Conservation (phyloP, 768 basidiomycete species). For the Asterophora lycoperdoides region DNA sequence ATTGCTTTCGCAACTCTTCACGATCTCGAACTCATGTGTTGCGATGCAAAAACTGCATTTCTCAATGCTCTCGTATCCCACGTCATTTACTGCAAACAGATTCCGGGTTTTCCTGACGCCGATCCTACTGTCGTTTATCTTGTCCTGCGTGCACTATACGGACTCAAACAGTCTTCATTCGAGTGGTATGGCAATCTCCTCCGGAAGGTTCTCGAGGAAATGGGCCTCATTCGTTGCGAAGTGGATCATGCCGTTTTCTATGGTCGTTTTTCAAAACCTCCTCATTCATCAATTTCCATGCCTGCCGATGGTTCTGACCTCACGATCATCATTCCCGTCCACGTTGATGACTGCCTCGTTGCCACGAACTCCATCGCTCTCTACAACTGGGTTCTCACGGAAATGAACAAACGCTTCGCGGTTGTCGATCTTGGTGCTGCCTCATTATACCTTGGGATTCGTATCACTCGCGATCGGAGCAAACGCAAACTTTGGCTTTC, state of each 20-base stretch:
- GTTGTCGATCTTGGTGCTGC: conserved; percentile 2
- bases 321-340: conserved; percentile 18
- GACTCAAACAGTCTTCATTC: too few species aligned
- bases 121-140: too few species aligned
- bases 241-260: conserved; percentile 26
- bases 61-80: too few species aligned
- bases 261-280: conserved; percentile 13
- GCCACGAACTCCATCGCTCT: conserved; percentile 16
- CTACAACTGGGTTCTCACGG: conserved; percentile 16
- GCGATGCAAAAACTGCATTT: too few species aligned
- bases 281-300: conserved; percentile 14
- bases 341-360: conserved; percentile 24
- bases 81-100: too few species aligned
- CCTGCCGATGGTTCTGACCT: conserved; percentile 12
- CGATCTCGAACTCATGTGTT: too few species aligned
- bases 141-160: too few species aligned
- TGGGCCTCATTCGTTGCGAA: conserved; percentile 19
- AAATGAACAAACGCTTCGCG: conserved; percentile 9
- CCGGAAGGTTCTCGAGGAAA: conserved; percentile 3
- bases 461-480: conserved; percentile 7
- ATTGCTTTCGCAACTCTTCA: conserved; percentile 6
- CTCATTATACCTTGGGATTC: conserved; percentile 1
- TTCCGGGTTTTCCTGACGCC: too few species aligned
- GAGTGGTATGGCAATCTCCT: conserved; percentile 1
- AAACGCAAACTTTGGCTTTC: conserved; percentile 9